Evolutionary conservation across 345 rosid genomes (phyloP), one percentile per base, ranked within the genome.

Genomic region (Nasturtium officinale): DNA sequence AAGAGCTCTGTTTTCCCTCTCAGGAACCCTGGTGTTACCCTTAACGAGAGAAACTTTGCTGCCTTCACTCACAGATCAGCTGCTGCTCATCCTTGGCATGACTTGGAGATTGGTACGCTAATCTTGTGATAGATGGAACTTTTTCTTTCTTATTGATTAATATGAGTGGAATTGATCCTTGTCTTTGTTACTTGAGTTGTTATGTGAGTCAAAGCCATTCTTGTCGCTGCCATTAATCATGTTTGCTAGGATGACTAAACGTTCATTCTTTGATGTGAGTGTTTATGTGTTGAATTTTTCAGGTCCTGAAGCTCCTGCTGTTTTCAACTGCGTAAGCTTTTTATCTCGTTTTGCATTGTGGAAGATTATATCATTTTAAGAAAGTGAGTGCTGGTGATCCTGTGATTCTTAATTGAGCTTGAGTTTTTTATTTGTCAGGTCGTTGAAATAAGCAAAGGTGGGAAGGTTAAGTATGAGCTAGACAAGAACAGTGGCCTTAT

Each of bases 51-150:
- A 72, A 96, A 90, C 54, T 85, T 92, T 65, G 82, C 94, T 17
- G 90, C 98, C 12, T 82, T 96, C 84, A 79, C 91, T 3, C 77
- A 81, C 35, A 81, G 94, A 84, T 84, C 94, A 18, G 73, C 86
- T 50, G 96, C 98, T 77, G 96, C 98, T 57, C 98, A 92, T 83
- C 97, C 99, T 21, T 96, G 98, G 99, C 98, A 96, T 73, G 92
- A 90, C 79, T 72, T 92, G 75, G 91, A 90, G 78, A 90, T 92
- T 56, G 99, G 98, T 90, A 82, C 5, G 21, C 3, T 40, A 30
- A 26, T 37, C 52, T 45, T 56, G 40, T 55, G 23, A 15, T 63
- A 4, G 17, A 23, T 1, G 25, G 2, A 29, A 46, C 13, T n/a
- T 35, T 46, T 35, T 46, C 7, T 26, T 35, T 55, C 45, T 47